Evolutionary conservation across 1,284 basidiomycete species (phyloP), one percentile per base, ranked within the genome.

Genomic region (Sutorius eximius): DNA sequence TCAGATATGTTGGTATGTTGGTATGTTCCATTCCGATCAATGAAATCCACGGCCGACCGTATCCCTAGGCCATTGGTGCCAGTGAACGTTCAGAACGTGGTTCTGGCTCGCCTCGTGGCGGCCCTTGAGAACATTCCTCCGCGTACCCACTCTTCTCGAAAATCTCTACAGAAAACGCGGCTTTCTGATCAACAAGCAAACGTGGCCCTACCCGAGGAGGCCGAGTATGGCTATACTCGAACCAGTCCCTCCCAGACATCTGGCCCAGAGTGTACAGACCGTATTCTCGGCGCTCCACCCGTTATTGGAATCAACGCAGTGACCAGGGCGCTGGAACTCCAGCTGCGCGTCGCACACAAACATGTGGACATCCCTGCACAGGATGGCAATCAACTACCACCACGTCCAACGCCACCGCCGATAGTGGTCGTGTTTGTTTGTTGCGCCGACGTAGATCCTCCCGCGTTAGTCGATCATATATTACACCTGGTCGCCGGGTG

Each of bases 221-320:
- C 37, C 51, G 24, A 41, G 37, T 12, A 18, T 49, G 40, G 33
- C 55, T 18, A 24, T 34, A 22, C 15, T 24, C 45, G 38, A 47
- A 16, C 32, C 6, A 38, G 32, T 29, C 7, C 29, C 3, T 18
- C 34, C 11, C 40, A 15, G 18, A 32, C 45, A 15, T 37, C 22
- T 13, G 44, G 34, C n/a, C 49, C 16, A 12, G 33, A 59, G 65
- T 18, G 13, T 24, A 10, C 7, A 3, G 9, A 34, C 44, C 37
- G 5, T 2, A 9, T 30, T 2, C 36, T 43, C 5, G 18, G 40
- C 33, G 41, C 49, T 29, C 41, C 69, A 13, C 59, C 76, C 40
- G 73, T 80, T 1, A 69, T 88, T 42, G 93, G 93, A 12, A 87
- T 95, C 61, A 95, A 94, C 64, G 78, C 85, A 64, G 88, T 93